Evolutionary conservation across 192 early-diverging fungal genomes (phyloP), one percentile per base, ranked within the genome.

Genomic region (Gryganskiella cystojenkinii): DNA sequence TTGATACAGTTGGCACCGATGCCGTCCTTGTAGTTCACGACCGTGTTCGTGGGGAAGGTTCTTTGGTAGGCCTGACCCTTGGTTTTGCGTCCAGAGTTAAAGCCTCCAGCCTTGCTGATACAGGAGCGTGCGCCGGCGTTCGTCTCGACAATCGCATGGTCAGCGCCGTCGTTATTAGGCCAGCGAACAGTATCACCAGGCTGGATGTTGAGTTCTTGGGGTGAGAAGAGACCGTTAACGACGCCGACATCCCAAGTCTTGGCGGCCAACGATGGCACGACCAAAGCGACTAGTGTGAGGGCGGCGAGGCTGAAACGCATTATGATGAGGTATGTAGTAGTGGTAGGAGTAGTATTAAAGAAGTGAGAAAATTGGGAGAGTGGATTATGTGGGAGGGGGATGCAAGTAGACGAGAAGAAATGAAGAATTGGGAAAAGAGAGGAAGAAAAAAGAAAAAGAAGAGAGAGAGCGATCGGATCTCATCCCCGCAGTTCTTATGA

Each of bases 1-100:
- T 64, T 68, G 35, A 5, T 6, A 19, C 66, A 78, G 56, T 69
- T 78, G 25, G 67, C 35, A 2, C 66, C 74, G 59, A 69, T 54
- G 10, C 74, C 74, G 37, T 69, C 74, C 66, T 78, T 78, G 56
- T 78, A 78, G 42, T 69, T 69, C 27, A 78, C 43, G 22, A 64
- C 61, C 0, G 20, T 40, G 0, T 34, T n/a, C 3, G 25, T 25
- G 3, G 45, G 67, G 61, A 78, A 78, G 5, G 37, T 47, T 9
- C 56, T 60, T 24, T 25, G 25, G 35, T 78, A 78, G 8, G 61
- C n/a, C 61, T 78, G 46, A 24, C 61, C 61, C n/a, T 35, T 46
- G 10, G 61, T 35, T 61, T 64, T 69, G 4, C 19, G 17, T 30
- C 74, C 74, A 15, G 74, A 69, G 27, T 78, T 78, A 61, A 78